Base-by-base conservation (phyloP, 345 rosid species). In the Acer campestre region DNA sequence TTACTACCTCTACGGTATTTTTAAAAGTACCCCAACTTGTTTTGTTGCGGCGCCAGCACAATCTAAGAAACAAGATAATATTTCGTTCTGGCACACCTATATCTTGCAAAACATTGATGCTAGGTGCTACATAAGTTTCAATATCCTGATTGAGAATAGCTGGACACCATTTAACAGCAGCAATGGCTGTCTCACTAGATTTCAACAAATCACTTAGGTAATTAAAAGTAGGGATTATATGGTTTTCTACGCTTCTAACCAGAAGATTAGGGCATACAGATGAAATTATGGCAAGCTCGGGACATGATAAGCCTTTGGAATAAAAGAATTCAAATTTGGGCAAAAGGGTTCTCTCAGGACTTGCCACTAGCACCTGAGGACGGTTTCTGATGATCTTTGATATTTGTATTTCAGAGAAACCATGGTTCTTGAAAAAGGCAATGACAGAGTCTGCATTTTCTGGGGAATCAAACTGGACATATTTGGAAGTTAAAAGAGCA, bases 321-420 rank as follows among this genome's bases (percentile, higher is more conserved):
- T 12, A 16, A 51, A 88, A 76, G 58, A 82, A 82, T 22, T 88
- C 78, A 3, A 87, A 27, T 55, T 85, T 87, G 68, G 87, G 90
- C 58, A 72, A 11, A 71, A 86, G 76, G 62, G 29, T 82, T 35
- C 67, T 78, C 51, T 67, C 85, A 8, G 81, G 86, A 2, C 64
- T 49, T 8, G 1, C 17, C 27, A 0, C 1, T 84, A 35, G 75
- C 63, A 81, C 3, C 10, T 0, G 0, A 0, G 88, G 84, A 18
- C 5, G 17, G 42, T 4, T 70, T 70, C 35, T 65, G 38, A 81
- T 7, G 0, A 83, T 14, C 13, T 12, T 10, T 23, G 75, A 68
- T 25, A 86, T 86, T 48, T 83, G 87, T 70, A 35, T 4, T 56
- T 66, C 20, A 2, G 84, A 84, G 79, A 88, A 84, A 16, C 84